Percentiles rank a stretch among this genome's conserved stretches.
phyloP scores from a whole-genome alignment of 1,139 yeast species.

The Candida sp. region DNA sequence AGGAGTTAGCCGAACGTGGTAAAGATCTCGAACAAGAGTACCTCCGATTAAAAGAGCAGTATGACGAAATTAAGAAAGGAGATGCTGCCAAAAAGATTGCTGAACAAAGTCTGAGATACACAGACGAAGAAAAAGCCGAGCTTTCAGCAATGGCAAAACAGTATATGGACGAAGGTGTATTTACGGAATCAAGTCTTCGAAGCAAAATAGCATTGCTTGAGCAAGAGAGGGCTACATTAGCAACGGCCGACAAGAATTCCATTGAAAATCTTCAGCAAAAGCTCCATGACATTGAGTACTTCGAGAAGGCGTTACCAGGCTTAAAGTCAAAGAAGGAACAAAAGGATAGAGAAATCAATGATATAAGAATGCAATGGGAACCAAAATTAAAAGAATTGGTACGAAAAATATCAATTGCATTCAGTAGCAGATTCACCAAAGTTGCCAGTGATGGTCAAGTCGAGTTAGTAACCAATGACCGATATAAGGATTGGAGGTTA shows the following conservation, averaged over 20 bases:
- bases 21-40: constrained; percentile 27
- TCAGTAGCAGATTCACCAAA: constrained; percentile 60
- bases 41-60: constrained; percentile 35
- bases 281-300: constrained; percentile 24
- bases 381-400: constrained; percentile 52
- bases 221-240: constrained; percentile 36
- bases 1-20: constrained; percentile 31
- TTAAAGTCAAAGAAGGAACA: constrained; percentile 20
- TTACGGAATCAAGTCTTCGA: constrained; percentile 35
- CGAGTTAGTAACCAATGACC: constrained; percentile 48
- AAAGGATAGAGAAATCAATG: constrained; percentile 32
- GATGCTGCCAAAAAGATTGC: constrained; percentile 42
- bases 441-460: constrained; percentile 90
- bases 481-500: constrained; percentile 76
- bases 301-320: constrained; percentile 32
- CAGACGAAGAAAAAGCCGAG: constrained; percentile 39
- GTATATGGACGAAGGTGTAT: constrained; percentile 38
- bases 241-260: constrained; percentile 38
- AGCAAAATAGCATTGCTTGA: constrained; percentile 30
- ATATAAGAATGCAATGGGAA: constrained; percentile 51
- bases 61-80: constrained; percentile 41
- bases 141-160: constrained; percentile 41
- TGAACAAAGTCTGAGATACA: constrained; percentile 33
- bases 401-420: constrained; percentile 53
- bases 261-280: constrained; percentile 29